phyloP scores from a whole-genome alignment of 2,329 filamentous ascomycete genomes.

The Alternaria postmessia region DNA sequence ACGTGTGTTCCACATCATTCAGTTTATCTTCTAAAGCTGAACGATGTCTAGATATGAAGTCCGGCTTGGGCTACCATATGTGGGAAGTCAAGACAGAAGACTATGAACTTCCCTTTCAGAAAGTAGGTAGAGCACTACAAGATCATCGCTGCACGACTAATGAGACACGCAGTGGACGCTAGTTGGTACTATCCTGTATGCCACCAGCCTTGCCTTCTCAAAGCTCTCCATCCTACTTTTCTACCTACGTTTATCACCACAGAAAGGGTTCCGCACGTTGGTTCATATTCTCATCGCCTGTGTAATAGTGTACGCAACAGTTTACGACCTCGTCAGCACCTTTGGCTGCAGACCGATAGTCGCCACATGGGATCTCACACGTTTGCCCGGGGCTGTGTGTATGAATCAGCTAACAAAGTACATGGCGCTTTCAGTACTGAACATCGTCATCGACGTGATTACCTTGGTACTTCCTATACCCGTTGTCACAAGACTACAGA shows the following conservation, averaged over 20 bases:
- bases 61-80: slow-evolving; percentile 1
- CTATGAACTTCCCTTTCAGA: not conserved
- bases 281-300: not conserved
- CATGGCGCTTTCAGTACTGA: slow-evolving; percentile 3
- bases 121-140: not conserved
- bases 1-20: not conserved
- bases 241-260: slow-evolving; percentile 1
- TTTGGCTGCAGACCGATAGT: slow-evolving; percentile 4
- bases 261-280: not conserved
- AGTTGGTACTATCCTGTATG: not conserved
- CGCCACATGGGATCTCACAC: not conserved
- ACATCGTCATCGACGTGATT: not conserved
- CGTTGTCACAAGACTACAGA: not conserved
- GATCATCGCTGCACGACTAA: not conserved
- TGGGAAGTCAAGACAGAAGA: slow-evolving; percentile 1
- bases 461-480: slow-evolving; percentile 4
- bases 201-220: slow-evolving; percentile 4
- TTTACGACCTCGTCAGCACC: slow-evolving; percentile 1
- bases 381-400: not conserved
- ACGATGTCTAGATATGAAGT: not conserved
- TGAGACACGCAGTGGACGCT: not conserved
- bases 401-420: not conserved
- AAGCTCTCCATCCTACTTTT: slow-evolving; percentile 1
- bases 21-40: not conserved
- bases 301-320: not conserved